Percentiles rank a stretch among this genome's conserved stretches.
Evolutionary conservation across 345 rosid species (phyloP).

Genomic region (Erysimum cheiranthoides): DNA sequence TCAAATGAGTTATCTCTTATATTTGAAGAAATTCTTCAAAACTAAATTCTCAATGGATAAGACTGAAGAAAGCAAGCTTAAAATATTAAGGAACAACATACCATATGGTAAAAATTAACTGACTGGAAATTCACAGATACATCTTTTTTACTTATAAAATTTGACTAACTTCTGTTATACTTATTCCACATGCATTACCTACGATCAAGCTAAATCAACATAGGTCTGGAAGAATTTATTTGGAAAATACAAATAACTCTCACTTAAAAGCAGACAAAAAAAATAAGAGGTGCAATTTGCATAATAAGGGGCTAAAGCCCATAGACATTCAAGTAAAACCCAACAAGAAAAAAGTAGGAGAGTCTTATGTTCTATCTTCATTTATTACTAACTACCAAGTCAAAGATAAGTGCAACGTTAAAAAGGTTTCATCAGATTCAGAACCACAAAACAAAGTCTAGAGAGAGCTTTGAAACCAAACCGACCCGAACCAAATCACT

Average conservation of each 20-base stretch:
- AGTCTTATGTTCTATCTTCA: constrained; percentile 3
- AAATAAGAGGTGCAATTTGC: no score
- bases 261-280: no score
- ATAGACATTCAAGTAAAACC: constrained; percentile 16
- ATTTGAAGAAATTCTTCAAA: not conserved
- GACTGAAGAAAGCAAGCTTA: not conserved
- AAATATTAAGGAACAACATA: not conserved
- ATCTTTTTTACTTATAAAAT: no score
- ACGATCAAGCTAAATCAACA: no score
- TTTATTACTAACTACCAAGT: constrained; percentile 27
- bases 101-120: no score
- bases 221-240: no score
- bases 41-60: not conserved
- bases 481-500: not conserved
- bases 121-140: no score
- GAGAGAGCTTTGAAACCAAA: constrained; percentile 30
- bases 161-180: no score
- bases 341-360: constrained; percentile 2
- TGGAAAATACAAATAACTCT: no score
- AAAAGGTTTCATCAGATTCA: not conserved
- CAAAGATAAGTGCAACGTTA: constrained; percentile 11
- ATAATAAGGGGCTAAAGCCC: constrained; percentile 22
- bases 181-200: no score
- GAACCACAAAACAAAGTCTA: constrained; percentile 20
- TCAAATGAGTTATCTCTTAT: not conserved